Evolutionary conservation across 2,329 filamentous ascomycete species (phyloP), one percentile per base, ranked within the genome.

Genomic region (Fusarium subglutinans): DNA sequence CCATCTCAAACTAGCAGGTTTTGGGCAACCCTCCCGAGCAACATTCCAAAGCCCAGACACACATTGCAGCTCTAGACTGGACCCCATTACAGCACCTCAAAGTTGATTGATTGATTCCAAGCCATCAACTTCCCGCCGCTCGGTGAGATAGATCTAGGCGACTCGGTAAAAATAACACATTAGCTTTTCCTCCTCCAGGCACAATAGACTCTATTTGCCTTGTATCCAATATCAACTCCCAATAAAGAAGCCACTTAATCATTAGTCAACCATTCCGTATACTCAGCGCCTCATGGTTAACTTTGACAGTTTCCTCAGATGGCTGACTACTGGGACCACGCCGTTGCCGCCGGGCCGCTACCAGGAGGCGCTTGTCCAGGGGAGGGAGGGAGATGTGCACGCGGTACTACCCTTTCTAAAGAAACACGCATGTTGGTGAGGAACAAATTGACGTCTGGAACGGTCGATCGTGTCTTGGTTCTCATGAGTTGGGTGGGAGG

Each of bases 261-360:
- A 37, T 37, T 18, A 10, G 35, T 18, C 35, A 37, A 37, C 17
- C 35, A 37, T 18, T 18, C 35, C 35, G 35, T 37, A 37, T 37
- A 18, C 35, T 37, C 35, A 50, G 13, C 37, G 26, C 43, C 45
- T 20, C 37, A 24, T 15, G 9, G 1, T 26, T 14, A 50, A 35
- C 30, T 44, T 55, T 71, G 57, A 44, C 30, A 51, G 22, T 45
- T 61, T 51, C 26, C 48, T 64, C 55, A 47, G 57, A 45, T 5
- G 26, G 8, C 66, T 73, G 33, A 35, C 33, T 35, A 72, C 47
- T 57, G 47, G 33, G 40, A 30, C 8, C 28, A 64, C 43, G 45
- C 71, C 71, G 43, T 58, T 72, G 24, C 71, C 71, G 62, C 22
- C 71, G 71, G 71, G 54, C 71, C 71, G 71, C 24, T 50, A 17